Evolutionary conservation across 176 grass and related monocot genomes (phyloP).

Genomic region (Musa beccarii): DNA sequence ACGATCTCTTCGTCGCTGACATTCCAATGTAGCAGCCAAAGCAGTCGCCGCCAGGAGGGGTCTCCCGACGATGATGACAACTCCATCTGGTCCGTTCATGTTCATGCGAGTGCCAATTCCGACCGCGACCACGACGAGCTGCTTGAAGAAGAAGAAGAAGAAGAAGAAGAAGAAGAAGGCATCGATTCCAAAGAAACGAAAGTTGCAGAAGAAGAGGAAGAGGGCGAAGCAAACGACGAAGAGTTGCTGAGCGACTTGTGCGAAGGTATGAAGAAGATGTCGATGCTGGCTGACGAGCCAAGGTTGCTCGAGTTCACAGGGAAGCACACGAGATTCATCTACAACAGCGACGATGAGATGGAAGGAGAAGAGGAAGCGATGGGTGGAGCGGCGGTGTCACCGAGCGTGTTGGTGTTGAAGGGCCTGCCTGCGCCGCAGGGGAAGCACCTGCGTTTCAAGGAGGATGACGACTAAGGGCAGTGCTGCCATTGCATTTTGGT

Average conservation of each 20-base stretch:
- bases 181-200: constrained; percentile 18
- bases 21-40: not conserved
- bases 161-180: not conserved
- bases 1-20: not conserved
- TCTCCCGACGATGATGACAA: constrained; percentile 46
- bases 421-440: constrained; percentile 22
- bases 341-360: constrained; percentile 33
- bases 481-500: not conserved
- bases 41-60: not conserved
- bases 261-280: constrained; percentile 56
- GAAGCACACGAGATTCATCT: constrained; percentile 27
- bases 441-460: constrained; percentile 18
- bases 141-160: constrained; percentile 2
- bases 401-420: constrained; percentile 13
- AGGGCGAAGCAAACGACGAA: constrained; percentile 12
- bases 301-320: constrained; percentile 18
- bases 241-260: constrained; percentile 49
- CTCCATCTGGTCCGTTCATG: constrained; percentile 60
- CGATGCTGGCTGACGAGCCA: constrained; percentile 20
- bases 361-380: constrained; percentile 11
- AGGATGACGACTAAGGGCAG: constrained; percentile 21
- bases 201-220: constrained; percentile 15
- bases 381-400: not conserved
- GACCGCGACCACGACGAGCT: constrained; percentile 1
- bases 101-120: constrained; percentile 35